Evolutionary conservation across 1,284 basidiomycete genomes (phyloP), one percentile per base, ranked within the genome.

Genomic region (Apiotrichum mycotoxinovorans): DNA sequence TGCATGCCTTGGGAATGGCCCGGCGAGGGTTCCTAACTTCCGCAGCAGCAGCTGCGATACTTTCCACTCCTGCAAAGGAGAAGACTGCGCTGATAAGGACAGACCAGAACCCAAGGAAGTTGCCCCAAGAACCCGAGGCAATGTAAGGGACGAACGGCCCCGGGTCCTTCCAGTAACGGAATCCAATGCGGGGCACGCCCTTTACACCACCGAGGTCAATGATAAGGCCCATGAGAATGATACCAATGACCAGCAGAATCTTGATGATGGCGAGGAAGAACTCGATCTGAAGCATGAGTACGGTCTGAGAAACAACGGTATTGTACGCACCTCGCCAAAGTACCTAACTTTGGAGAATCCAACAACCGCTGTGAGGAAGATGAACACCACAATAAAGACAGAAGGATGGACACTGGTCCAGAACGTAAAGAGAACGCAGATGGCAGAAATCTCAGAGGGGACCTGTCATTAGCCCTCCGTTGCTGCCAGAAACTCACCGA

Each of bases 231-330:
- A 84, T 71, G 58, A 85, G 81, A 59, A 84, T 84, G 30, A 75
- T 54, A 11, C 71, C 71, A 44, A 80, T 79, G 61, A 88, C 85
- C 1, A 87, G 87, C 46, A 87, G 76, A 30, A 90, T 85, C 75
- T 89, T 89, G 71, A 89, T 84, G 11, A 85, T 85, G 9, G 83
- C 83, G 62, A 66, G 62, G 84, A 85, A 66, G 86, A 89, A 89
- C 73, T 89, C 87, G 18, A 54, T 38, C 51, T 45, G 42, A 15
- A 30, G 30, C 12, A 12, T 12, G 15, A 41, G n/a, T 15, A n/a
- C 4, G 37, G 37, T 4, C 15, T 17, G 15, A 43, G 37, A 30
- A 12, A 30, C 30, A 30, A 12, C 7, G 12, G 30, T 30, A 30
- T 12, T 12, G 30, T 30, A 45, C 44, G 4, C 18, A 45, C 44